phyloP scores from a whole-genome alignment of 371 early-diverging fungal species.

The Zychaea mexicana region DNA sequence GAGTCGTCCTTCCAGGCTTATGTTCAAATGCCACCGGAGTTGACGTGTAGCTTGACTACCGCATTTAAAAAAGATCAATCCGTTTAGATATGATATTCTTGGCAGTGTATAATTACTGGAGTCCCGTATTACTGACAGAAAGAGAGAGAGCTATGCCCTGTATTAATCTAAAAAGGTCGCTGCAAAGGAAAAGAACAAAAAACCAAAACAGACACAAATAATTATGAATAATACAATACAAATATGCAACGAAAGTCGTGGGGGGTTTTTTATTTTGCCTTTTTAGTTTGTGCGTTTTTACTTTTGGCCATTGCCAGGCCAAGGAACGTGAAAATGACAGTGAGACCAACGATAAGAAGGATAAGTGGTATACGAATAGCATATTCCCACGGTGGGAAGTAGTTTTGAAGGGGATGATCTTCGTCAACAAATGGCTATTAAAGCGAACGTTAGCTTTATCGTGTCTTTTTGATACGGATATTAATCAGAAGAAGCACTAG shows the following conservation, averaged over 20 bases:
- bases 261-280: conserved; percentile 15
- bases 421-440: conserved; percentile 90
- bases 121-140: no score
- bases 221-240: no score
- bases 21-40: no score
- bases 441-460: neutral
- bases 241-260: neutral
- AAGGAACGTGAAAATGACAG: conserved; percentile 77
- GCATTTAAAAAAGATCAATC: no score
- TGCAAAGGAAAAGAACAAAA: neutral
- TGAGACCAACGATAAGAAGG: conserved; percentile 77
- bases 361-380: conserved; percentile 87
- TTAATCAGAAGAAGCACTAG: neutral
- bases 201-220: neutral
- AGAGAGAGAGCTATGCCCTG: no score
- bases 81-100: no score
- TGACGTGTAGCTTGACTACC: no score
- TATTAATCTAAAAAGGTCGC: neutral
- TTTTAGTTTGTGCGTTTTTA: conserved; percentile 53
- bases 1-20: no score
- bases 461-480: neutral
- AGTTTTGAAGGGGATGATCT: conserved; percentile 75
- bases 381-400: conserved; percentile 84
- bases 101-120: no score
- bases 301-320: conserved; percentile 86